A percentile compares a stretch with the other conserved stretches of the same genome.
phyloP scores from a whole-genome alignment of 371 early-diverging fungal species.

The Mucor sp. region DNA sequence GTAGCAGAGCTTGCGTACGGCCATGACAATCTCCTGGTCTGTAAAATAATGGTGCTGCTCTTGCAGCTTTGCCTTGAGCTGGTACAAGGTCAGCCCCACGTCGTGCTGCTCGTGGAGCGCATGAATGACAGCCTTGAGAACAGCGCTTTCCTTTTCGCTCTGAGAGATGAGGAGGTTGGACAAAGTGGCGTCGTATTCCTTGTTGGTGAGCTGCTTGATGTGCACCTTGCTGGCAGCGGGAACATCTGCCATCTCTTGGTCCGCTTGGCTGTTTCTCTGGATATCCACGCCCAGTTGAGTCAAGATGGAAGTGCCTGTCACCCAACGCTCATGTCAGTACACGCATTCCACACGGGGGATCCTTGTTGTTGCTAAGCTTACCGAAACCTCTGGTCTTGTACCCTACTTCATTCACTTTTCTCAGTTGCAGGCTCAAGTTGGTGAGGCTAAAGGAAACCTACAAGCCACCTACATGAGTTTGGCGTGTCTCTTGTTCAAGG shows the following conservation, averaged over 20 bases:
- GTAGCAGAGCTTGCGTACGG: constrained; percentile 9
- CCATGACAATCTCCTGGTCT: constrained; percentile 15
- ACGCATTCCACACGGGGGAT: too few species aligned
- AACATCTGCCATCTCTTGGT: not conserved
- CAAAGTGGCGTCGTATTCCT: not conserved
- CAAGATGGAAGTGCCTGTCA: not conserved
- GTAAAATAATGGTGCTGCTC: not conserved
- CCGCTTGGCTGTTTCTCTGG: not conserved
- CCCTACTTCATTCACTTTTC: not conserved
- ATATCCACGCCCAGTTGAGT: not conserved
- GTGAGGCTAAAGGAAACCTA: not conserved
- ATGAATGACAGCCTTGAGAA: constrained; percentile 12
- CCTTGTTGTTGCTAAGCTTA: too few species aligned
- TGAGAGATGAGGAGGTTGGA: not conserved
- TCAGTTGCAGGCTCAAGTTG: not conserved
- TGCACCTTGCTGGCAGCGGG: not conserved
- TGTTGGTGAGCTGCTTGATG: not conserved
- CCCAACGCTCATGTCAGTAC: too few species aligned
- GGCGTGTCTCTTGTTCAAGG: not conserved
- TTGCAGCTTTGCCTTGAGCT: constrained; percentile 7
- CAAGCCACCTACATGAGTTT: not conserved
- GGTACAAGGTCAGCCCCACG: constrained; percentile 17
- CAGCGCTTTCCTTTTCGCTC: not conserved
- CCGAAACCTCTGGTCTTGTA: not conserved
- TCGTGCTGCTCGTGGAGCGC: constrained; percentile 1